These are phyloP conservation scores for Pseudogymnoascus sp. DNA, from an alignment of 2,329 filamentous ascomycete species.

Conservation along the genomic window DNA sequence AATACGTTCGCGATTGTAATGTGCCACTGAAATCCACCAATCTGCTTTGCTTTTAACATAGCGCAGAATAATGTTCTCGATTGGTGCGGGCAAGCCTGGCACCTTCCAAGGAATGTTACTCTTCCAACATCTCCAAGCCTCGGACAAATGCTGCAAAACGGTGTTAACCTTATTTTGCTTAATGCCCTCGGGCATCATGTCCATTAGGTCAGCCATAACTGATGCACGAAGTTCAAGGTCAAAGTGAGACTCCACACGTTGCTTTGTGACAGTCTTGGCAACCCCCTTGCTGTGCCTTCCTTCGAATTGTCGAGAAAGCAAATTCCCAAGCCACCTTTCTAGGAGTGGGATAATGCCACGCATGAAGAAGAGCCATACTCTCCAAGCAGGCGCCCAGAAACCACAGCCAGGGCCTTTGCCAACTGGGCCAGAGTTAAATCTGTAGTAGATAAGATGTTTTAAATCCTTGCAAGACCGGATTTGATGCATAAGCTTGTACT, in stretches of 20 bases:
- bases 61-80: slow-evolving; percentile 96
- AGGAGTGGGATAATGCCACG: slow-evolving; percentile 93
- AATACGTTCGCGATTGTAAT: slow-evolving; percentile 98
- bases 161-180: slow-evolving; percentile 99
- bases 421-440: slow-evolving; percentile 93
- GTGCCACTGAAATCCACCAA: slow-evolving; percentile 99
- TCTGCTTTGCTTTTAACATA: slow-evolving; percentile 99
- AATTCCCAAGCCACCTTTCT: slow-evolving; percentile 93
- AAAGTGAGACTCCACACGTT: slow-evolving; percentile 97
- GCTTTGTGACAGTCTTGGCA: slow-evolving; percentile 97
- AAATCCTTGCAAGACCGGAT: slow-evolving; percentile 98
- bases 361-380: slow-evolving; percentile 99
- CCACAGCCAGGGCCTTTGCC: slow-evolving; percentile 96
- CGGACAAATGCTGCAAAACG: slow-evolving; percentile 90
- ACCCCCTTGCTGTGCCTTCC: slow-evolving; percentile 98
- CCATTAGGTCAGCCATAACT: slow-evolving; percentile 98
- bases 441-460: slow-evolving; percentile 98
- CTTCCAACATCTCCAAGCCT: slow-evolving; percentile 99
- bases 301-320: slow-evolving; percentile 95
- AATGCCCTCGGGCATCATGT: slow-evolving; percentile 99
- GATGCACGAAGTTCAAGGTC: slow-evolving; percentile 94
- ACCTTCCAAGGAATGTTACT: slow-evolving; percentile 99
- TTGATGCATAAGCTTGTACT: slow-evolving; percentile 99
- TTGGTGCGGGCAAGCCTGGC: slow-evolving; percentile 87
- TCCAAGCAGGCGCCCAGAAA: slow-evolving; percentile 98